Evolutionary conservation across 2,329 filamentous ascomycete species (phyloP), one percentile per base, ranked within the genome.

Genomic region (Chaetomiaceae sp.): DNA sequence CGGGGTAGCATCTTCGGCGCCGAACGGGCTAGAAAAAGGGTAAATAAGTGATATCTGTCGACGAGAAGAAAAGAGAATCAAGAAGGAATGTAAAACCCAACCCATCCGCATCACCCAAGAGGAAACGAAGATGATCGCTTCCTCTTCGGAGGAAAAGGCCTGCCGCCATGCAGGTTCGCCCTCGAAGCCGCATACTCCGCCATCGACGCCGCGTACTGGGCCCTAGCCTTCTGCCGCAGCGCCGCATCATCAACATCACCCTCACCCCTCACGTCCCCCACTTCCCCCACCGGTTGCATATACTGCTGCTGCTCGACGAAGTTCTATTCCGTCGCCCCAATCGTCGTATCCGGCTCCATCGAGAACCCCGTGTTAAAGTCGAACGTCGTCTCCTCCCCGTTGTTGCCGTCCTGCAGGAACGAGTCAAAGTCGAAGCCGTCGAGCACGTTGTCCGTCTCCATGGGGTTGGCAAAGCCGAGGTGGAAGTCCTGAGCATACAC

Each of bases 351-450:
- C 37, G 73, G 73, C 55, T 83, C 80, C 71, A 84, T 78, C n/a
- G 70, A 65, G 63, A 82, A 82, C 22, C 71, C 69, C 15, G 74
- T 68, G 57, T 71, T 71, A 62, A 85, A 85, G 68, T 80, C 79
- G 58, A 85, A 85, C 4, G 64, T 67, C 39, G 70, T 67, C 38
- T 72, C 71, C 37, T 75, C 76, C 31, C 69, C 73, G 43, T 77
- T 72, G 43, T 78, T 77, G 55, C 78, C 75, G 52, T 79, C 75
- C 58, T 86, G 81, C 7, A 87, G 71, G 72, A 87, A 87, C 1
- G 83, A 84, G 66, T 87, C 83, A 60, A 87, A 81, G 60, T 87
- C 83, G 62, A 87, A 87, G 59, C 84, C 83, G 61, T 81, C 82
- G 44, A 87, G 72, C 33, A 85, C 82, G 63, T 85, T 78, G 50